A percentile compares a stretch with the other conserved stretches of the same genome.
Evolutionary conservation across 495 filamentous ascomycete species (phyloP).

Genomic region (Lepidopterella palustris): DNA sequence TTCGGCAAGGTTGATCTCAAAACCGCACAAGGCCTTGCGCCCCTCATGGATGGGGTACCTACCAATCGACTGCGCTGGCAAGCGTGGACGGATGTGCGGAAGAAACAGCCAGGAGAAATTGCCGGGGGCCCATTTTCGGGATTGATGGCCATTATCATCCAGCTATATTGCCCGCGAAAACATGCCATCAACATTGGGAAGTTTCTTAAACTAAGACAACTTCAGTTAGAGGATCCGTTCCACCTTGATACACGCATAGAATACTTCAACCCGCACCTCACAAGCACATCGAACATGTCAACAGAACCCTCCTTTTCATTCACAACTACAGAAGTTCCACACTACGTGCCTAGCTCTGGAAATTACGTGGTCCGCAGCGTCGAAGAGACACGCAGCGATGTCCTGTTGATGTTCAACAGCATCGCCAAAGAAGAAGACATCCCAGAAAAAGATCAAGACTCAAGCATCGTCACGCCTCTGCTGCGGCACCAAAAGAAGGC

Average conservation of each 20-base stretch:
- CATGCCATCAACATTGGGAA: constrained; percentile 56
- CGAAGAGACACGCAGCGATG: constrained; percentile 79
- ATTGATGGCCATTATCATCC: constrained; percentile 55
- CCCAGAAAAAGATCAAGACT: constrained; percentile 63
- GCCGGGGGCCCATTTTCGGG: constrained; percentile 49
- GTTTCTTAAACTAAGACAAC: constrained; percentile 54
- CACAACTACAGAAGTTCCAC: not conserved
- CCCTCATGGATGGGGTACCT: constrained; percentile 57
- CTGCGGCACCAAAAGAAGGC: constrained; percentile 89
- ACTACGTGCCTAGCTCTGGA: not conserved
- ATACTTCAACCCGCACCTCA: constrained; percentile 25
- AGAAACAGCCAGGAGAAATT: constrained; percentile 48
- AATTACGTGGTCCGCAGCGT: constrained; percentile 56
- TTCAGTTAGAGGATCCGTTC: constrained; percentile 49
- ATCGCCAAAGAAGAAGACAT: constrained; percentile 67
- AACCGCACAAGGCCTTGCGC: constrained; percentile 61
- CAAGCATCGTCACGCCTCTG: constrained; percentile 58
- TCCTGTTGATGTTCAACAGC: constrained; percentile 80
- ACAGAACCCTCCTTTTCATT: not conserved
- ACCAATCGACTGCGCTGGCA: constrained; percentile 56
- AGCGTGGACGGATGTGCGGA: constrained; percentile 58
- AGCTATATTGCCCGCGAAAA: constrained; percentile 73
- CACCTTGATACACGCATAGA: constrained; percentile 13
- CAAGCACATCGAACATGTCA: not conserved
- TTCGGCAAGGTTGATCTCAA: constrained; percentile 70